These are phyloP conservation scores for Penicillium parvum DNA, from an alignment of 495 filamentous ascomycete species.

Conservation along the genomic window DNA sequence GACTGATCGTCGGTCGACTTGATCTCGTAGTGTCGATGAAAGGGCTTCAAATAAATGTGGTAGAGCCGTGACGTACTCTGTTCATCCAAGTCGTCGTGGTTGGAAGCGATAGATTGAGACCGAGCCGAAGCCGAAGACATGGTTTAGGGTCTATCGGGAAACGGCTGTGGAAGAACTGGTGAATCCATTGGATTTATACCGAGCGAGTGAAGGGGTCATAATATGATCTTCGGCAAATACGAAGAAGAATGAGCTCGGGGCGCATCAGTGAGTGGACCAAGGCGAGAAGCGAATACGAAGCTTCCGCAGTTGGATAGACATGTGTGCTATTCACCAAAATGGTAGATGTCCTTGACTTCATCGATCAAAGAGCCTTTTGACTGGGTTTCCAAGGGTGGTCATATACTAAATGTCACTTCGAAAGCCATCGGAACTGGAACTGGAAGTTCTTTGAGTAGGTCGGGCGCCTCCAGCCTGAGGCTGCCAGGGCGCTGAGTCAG, in stretches of 20 bases:
- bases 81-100: slow-evolving; percentile 1
- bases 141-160: not conserved
- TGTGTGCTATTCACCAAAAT: no score
- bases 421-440: no score
- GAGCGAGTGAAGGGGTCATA: not conserved
- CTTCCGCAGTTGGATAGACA: no score
- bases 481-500: slow-evolving; percentile 18
- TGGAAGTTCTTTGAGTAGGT: not conserved
- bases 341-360: no score
- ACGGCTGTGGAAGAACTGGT: not conserved
- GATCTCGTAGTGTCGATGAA: slow-evolving; percentile 16
- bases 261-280: no score
- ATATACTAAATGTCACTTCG: no score
- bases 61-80: slow-evolving; percentile 6
- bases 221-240: slow-evolving; percentile 5
- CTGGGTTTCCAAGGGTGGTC: no score
- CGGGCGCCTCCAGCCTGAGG: not conserved
- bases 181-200: not conserved
- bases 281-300: slow-evolving; percentile 1
- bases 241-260: no score
- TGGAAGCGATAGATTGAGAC: slow-evolving; percentile 7
- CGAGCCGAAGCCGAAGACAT: slow-evolving; percentile 11
- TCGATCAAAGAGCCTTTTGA: no score
- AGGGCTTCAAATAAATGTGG: slow-evolving; percentile 7
- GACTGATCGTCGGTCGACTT: slow-evolving; percentile 9